Base-by-base conservation (phyloP, 345 rosid genomes). In the Citrus unshiu region DNA sequence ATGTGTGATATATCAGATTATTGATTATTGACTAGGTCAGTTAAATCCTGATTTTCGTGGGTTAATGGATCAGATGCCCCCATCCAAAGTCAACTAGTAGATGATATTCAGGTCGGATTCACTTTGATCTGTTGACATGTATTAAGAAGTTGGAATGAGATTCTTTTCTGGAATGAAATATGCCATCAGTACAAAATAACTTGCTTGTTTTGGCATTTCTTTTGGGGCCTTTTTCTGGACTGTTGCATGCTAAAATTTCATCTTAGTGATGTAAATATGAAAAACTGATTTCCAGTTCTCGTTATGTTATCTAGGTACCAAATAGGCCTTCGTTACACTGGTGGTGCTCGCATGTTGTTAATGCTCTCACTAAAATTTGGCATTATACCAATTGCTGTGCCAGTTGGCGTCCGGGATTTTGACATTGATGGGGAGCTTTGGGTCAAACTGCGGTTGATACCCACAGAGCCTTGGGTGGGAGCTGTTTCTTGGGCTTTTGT, bases 371-470 rank as follows among this genome's bases (percentile, higher is more conserved):
- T 96, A 64, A 96, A 96, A 54, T 96, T 94, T 84, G 88, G 98
- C 68, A 86, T 96, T 71, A 80, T 94, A 68, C 99, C 99, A 63
- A 85, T 96, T 46, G 86, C 85, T 3, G 92, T 96, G 84, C 99
- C 99, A 3, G 98, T 96, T 35, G 97, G 97, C 64, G 86, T 96
- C 81, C 90, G 95, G 34, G 95, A 96, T 88, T 94, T 96, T 79
- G 98, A 96, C 83, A 94, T 96, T 79, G 99, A 94, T 60, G 98
- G 99, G 62, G 99, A 96, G 86, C 95, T 96, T n/a, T 96, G 99
- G 99, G 99, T 96, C 80, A 96, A 96, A 78, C 80, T 94, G 84
- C 86, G 98, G 84, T 81, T 94, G 87, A 94, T 96, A 77, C 98
- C 98, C 0, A 85, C 93, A 8, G 95, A 82, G 49, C 99, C 99